Base-by-base conservation (phyloP, 176 grass and related monocot genomes). In the Paspalum vaginatum region DNA sequence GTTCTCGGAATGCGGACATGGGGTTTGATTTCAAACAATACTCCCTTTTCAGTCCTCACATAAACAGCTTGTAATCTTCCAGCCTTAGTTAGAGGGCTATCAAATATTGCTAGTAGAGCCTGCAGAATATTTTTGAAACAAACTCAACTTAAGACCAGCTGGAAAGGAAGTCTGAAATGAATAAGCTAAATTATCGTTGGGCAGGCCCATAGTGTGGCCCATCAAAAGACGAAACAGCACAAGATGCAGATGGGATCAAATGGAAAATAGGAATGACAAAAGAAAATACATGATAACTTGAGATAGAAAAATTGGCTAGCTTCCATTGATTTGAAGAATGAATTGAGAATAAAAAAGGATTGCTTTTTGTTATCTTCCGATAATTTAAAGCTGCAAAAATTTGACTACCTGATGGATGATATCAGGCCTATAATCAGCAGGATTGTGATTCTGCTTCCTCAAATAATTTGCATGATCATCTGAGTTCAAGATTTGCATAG, bases 21-120 rank as follows among this genome's bases (percentile, higher is more conserved):
- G 58, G 96, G 96, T 85, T 98, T 98, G 66, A 98, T 95, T 89
- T 98, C 90, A 84, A 98, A 95, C 68, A 98, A 72, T 17, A 93
- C 96, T 37, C 96, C 92, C 57, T 95, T 98, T 79, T 95, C 96
- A 46, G 92, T 98, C 85, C 72, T 93, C 52, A 98, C 92, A 82
- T 93, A 95, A 85, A 98, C 90, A 80, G 96, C 96, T 76, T 98
- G 88, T 75, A 95, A 75, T 77, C 92, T 93, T 59, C 95, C 92
- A 88, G 92, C 92, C 76, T 98, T 98, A 70, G 88, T 94, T 60
- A 98, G 72, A 26, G 96, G 96, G 46, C 96, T 98, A 86, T 98
- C 92, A 75, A 98, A 95, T 89, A 98, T 95, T 58, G 96, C 96
- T 61, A 95, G 90, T 68, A 95, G 81, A 65, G 96, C 90, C 95